Base-by-base conservation (phyloP, 139 green algal species). In the Chlorella sp. region DNA sequence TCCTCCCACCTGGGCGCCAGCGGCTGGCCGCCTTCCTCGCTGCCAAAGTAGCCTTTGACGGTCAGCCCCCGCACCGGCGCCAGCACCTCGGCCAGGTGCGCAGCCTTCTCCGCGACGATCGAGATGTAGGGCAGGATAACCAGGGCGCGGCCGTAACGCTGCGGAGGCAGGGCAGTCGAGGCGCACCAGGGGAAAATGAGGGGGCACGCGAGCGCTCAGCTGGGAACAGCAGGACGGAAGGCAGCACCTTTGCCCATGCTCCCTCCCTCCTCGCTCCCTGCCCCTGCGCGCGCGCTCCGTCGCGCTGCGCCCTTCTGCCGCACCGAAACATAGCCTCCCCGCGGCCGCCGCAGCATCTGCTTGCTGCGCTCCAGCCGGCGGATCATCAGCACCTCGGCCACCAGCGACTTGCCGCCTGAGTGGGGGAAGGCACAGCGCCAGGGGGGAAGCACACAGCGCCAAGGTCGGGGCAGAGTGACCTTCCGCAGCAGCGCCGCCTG, bases 371-470 rank as follows among this genome's bases (percentile, higher is more conserved):
- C 65, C 68, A 93, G 79, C 9, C 77, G 75, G 45, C 88, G 83
- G 17, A 94, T 64, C 77, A 97, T 82, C 4, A 97, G 82, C 19
- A 97, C 67, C 71, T 97, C 92, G 7, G 91, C 92, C 9, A 97
- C 93, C 72, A 96, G 74, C 35, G 80, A 91, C 82, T 97, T 97
- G 48, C 93, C 93, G 25, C 90, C 90, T 29, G 82, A 91, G 31
- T n/a, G n/a, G n/a, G n/a, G n/a, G n/a, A n/a, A n/a, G n/a, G n/a
- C n/a, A n/a, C n/a, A n/a, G n/a, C n/a, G n/a, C n/a, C n/a, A n/a
- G n/a, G n/a, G n/a, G n/a, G n/a, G n/a, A n/a, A n/a, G n/a, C n/a
- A n/a, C n/a, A n/a, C n/a, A n/a, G n/a, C n/a, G n/a, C n/a, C n/a
- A n/a, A n/a, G n/a, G n/a, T n/a, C n/a, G n/a, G n/a, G n/a, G n/a